Evolutionary conservation across 495 filamentous ascomycete species (phyloP).

Genomic region (Usnea hakonensis): DNA sequence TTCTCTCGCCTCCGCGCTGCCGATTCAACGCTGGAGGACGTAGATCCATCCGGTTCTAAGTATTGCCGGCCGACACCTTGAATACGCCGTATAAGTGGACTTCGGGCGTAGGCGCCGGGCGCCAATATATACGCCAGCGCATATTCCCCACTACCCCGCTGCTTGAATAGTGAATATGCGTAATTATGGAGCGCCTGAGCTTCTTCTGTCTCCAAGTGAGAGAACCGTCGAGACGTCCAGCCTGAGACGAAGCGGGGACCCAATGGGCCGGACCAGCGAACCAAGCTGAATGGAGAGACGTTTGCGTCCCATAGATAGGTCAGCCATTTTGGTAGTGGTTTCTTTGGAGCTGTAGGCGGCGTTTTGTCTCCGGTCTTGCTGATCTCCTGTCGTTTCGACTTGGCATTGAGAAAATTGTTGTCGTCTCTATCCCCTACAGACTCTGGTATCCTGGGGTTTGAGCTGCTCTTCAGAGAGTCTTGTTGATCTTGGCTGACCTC

Average conservation of each 20-base stretch:
- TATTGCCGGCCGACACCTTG: conserved; percentile 72
- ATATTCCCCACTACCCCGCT: conserved; percentile 90
- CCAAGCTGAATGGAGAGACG: conserved; percentile 84
- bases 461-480: conserved; percentile 39
- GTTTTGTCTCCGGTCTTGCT: conserved; percentile 25
- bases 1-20: conserved; percentile 46
- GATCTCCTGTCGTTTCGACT: conserved; percentile 32
- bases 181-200: conserved; percentile 82
- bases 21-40: conserved; percentile 23
- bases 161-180: conserved; percentile 87
- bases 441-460: conserved; percentile 24
- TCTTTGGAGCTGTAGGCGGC: conserved; percentile 38
- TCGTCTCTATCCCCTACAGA: conserved; percentile 40
- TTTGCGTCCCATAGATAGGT: conserved; percentile 95
- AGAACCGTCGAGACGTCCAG: conserved; percentile 89
- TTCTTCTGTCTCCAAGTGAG: conserved; percentile 74
- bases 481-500: conserved; percentile 72
- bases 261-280: conserved; percentile 84
- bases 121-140: conserved; percentile 87
- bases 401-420: conserved; percentile 52
- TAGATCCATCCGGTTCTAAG: conserved; percentile 30
- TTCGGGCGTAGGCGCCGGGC: conserved; percentile 85
- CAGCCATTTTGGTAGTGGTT: conserved; percentile 74
- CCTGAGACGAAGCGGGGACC: conserved; percentile 88
- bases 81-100: conserved; percentile 78